These are phyloP conservation scores for Crepidotus variabilis DNA, from an alignment of 768 basidiomycete genomes.

Conservation along the genomic window DNA sequence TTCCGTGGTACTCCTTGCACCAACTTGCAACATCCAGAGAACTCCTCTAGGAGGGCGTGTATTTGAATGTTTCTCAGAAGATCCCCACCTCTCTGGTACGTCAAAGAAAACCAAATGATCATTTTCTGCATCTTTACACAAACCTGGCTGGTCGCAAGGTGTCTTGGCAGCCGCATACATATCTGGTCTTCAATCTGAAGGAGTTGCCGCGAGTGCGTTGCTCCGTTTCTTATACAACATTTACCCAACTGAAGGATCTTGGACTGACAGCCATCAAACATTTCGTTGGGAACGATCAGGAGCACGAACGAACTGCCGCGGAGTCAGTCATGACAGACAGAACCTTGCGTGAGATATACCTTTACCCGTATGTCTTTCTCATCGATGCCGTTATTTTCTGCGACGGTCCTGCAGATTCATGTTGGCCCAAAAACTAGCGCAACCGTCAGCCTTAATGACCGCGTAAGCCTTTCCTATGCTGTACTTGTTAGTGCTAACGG, in stretches of 20 bases:
- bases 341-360: conserved; percentile 68
- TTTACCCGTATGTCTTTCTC: conserved; percentile 51
- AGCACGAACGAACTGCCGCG: conserved; percentile 63
- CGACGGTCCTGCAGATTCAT: conserved; percentile 44
- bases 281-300: conserved; percentile 72
- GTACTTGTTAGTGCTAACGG: not conserved
- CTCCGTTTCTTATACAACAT: not conserved
- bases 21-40: conserved; percentile 75
- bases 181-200: conserved; percentile 61
- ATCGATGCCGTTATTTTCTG: not conserved
- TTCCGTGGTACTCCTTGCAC: conserved; percentile 60
- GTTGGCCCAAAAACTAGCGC: conserved; percentile 60
- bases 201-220: conserved; percentile 53
- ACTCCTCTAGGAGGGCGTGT: conserved; percentile 55
- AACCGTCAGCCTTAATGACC: conserved; percentile 67
- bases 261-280: conserved; percentile 57
- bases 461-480: conserved; percentile 36
- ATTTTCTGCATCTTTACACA: too few species aligned
- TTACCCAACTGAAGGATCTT: not conserved
- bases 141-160: too few species aligned
- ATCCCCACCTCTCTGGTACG: conserved; percentile 61
- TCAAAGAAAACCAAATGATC: too few species aligned
- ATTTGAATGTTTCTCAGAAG: conserved; percentile 74
- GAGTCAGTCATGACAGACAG: conserved; percentile 63
- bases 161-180: conserved; percentile 64